A percentile compares a stretch with the other conserved stretches of the same genome.
Conservation (phyloP, 108 stramenopile species). For the Poteriospumella lacustris region DNA sequence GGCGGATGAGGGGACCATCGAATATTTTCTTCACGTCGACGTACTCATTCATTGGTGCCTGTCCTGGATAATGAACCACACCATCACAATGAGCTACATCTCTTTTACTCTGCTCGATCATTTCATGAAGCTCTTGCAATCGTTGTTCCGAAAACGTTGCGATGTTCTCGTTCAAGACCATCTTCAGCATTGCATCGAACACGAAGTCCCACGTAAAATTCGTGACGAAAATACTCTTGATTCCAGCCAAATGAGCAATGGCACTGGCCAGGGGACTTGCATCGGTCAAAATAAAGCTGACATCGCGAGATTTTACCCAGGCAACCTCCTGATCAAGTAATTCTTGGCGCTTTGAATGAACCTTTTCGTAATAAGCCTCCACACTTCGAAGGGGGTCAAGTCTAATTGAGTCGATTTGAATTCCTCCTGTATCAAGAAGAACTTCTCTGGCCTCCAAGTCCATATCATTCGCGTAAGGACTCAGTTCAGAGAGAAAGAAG, state of each 20-base stretch:
- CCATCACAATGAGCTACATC: neutral
- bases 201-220: conserved; percentile 26
- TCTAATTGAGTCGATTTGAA: neutral
- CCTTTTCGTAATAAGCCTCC: neutral
- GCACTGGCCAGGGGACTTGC: neutral
- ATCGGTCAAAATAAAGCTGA: neutral
- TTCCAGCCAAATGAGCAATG: neutral
- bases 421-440: conserved; percentile 1
- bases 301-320: neutral
- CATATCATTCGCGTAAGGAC: neutral
- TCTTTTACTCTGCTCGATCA: neutral
- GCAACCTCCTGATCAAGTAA: neutral
- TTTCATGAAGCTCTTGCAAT: neutral
- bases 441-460: too few species aligned
- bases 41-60: neutral
- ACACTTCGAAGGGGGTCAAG: neutral
- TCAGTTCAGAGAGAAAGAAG: neutral
- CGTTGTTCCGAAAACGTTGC: too few species aligned
- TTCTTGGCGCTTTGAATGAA: neutral
- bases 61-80: neutral
- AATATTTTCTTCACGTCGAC: neutral
- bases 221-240: neutral
- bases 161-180: neutral
- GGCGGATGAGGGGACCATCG: neutral
- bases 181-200: neutral